Base-by-base conservation (phyloP, 129 eudicot species). In the Artemisia annua region DNA sequence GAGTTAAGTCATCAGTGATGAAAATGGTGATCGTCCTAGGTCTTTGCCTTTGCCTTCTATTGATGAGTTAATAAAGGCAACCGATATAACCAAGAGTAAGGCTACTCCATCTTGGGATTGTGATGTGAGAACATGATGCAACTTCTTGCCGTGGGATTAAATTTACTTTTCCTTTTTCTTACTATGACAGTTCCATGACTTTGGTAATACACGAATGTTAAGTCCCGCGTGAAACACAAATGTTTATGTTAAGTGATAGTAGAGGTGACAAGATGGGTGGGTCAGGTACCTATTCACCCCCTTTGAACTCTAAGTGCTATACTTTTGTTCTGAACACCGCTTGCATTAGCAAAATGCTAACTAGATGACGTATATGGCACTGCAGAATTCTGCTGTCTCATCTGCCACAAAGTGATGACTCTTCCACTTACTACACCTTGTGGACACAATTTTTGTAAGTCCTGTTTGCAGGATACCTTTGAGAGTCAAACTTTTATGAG, bases 401-500 rank as follows among this genome's bases (percentile, higher is more conserved):
- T 86, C 4, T 89, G 96, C 62, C 58, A 63, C 7, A 82, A 89
- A 43, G 86, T 89, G 79, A 71, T 89, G 89, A 75, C 24, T 67
- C 87, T 66, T 17, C 96, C 96, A 9, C 83, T 89, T 20, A 86
- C 96, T 7, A 87, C 96, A 48, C 96, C 96, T n/a, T 89, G 96
- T 76, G 92, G 85, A 22, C 96, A 89, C 69, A 89, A 89, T 78
- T 89, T 86, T 75, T 87, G 96, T 72, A 87, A 90, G 80, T 22
- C 82, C n/a, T 90, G 93, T 75, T 78, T 87, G 62, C 84, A 84
- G 66, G 88, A 81, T 71, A 71, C 82, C 49, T 91, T 91, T 70
- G 86, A 83, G 18, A 96, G 97, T 12, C 90, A 91, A 82, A 59
- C 85, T 55, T 84, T 81, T 57, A 65, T 81, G 15, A 84, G 76